Evolutionary conservation across 768 basidiomycete species (phyloP).

Genomic region (Phylloporus arenicola): DNA sequence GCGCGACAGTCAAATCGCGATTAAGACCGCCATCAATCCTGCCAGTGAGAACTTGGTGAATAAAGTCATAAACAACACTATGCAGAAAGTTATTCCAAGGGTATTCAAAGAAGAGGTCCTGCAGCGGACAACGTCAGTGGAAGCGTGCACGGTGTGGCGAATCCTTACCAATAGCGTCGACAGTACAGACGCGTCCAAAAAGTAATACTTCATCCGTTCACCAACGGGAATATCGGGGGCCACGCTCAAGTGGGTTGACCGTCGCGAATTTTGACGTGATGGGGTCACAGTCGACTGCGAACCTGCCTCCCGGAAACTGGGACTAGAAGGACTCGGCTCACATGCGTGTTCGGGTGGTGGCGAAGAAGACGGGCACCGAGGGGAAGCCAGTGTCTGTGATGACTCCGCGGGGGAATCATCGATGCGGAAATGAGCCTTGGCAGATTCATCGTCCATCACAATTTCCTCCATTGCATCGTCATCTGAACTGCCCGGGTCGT

Average conservation of each 20-base stretch:
- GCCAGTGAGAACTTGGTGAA: conserved; percentile 93
- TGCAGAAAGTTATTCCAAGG: conserved; percentile 99
- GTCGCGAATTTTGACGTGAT: conserved; percentile 54
- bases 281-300: conserved; percentile 35
- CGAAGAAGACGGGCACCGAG: conserved; percentile 28
- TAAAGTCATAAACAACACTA: conserved; percentile 90
- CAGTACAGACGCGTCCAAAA: conserved; percentile 69
- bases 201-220: conserved; percentile 73
- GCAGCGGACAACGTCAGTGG: background rate
- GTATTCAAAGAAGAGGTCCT: conserved; percentile 95
- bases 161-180: conserved; percentile 68
- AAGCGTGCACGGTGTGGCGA: conserved; percentile 1
- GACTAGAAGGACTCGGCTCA: conserved; percentile 21
- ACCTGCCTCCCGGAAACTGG: conserved; percentile 27
- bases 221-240: conserved; percentile 53
- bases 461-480: conserved; percentile 84
- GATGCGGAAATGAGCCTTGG: conserved; percentile 24
- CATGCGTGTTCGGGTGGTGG: conserved; percentile 29
- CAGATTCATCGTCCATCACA: conserved; percentile 63
- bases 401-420: conserved; percentile 31
- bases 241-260: conserved; percentile 33
- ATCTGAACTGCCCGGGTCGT: conserved; percentile 67
- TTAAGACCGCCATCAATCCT: conserved; percentile 78
- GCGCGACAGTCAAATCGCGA: conserved; percentile 72
- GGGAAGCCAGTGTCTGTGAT: conserved; percentile 24